These are phyloP conservation scores for Moesziomyces aphidis DNA, from an alignment of 1,284 basidiomycete genomes.

Conservation along the genomic window DNA sequence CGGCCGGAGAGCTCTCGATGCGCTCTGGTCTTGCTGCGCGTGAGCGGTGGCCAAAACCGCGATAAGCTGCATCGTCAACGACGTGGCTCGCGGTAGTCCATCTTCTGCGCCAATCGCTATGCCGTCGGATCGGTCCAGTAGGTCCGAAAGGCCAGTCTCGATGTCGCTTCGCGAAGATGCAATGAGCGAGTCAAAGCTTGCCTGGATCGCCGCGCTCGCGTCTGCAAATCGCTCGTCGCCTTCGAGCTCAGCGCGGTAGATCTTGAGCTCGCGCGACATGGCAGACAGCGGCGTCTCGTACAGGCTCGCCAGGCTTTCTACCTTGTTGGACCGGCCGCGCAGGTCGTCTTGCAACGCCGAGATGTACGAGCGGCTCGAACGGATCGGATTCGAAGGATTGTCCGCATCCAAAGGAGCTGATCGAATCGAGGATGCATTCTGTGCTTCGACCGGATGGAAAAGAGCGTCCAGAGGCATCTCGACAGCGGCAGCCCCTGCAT, in stretches of 20 bases:
- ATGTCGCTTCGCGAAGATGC: conserved; percentile 14
- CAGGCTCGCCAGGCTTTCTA: conserved; percentile 24
- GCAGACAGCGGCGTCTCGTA: conserved; percentile 22
- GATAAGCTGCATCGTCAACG: conserved; percentile 18
- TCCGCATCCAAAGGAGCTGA: background rate
- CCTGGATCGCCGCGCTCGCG: conserved; percentile 13
- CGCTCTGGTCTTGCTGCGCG: background rate
- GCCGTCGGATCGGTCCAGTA: conserved; percentile 16
- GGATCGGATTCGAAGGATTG: background rate
- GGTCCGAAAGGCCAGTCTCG: conserved; percentile 8
- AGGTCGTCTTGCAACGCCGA: conserved; percentile 23
- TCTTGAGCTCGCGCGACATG: conserved; percentile 12
- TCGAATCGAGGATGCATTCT: background rate
- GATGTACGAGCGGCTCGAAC: conserved; percentile 11
- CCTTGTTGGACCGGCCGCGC: conserved; percentile 24
- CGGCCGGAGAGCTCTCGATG: background rate
- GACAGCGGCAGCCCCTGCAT: background rate
- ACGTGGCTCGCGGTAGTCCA: conserved; percentile 3
- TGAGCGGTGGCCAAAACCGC: conserved; percentile 16
- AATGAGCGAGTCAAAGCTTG: conserved; percentile 19
- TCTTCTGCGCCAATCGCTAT: background rate
- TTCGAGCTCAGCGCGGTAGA: conserved; percentile 23
- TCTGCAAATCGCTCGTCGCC: conserved; percentile 14
- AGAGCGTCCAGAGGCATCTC: conserved; percentile 31
- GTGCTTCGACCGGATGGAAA: conserved; percentile 12